These are phyloP conservation scores for Zygoascus ofunaensis DNA, from an alignment of 805 yeast genomes.

Conservation along the genomic window DNA sequence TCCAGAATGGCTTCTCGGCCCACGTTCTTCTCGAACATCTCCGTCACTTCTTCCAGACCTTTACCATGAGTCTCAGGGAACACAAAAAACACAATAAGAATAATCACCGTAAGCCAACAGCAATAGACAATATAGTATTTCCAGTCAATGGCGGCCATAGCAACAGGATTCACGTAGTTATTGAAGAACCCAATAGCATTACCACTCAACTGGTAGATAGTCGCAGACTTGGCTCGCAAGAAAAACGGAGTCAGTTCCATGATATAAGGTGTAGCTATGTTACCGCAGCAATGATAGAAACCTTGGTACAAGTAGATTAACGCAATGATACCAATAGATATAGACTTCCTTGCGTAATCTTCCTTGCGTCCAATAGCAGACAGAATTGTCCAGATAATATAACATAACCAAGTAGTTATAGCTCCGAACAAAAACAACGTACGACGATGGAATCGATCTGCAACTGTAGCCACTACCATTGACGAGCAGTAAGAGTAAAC, in stretches of 20 bases:
- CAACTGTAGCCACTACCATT: constrained; percentile 7
- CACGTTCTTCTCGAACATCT: constrained; percentile 22
- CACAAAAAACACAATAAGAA: constrained; percentile 27
- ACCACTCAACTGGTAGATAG: constrained; percentile 22
- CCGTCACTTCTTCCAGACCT: constrained; percentile 36
- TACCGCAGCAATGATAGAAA: constrained; percentile 11
- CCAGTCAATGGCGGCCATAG: constrained; percentile 36
- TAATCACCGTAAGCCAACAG: constrained; percentile 23
- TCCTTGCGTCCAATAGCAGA: constrained; percentile 40
- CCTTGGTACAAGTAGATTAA: constrained; percentile 37
- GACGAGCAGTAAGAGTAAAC: constrained; percentile 3
- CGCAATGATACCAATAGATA: constrained; percentile 41
- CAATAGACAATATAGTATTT: constrained; percentile 35
- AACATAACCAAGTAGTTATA: constrained; percentile 9
- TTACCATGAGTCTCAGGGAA: constrained; percentile 37
- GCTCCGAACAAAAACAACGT: constrained; percentile 13
- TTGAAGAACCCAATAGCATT: constrained; percentile 22
- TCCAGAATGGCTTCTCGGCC: background rate
- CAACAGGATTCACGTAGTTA: constrained; percentile 32
- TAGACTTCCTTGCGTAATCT: constrained; percentile 32
- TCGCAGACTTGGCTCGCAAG: constrained; percentile 37
- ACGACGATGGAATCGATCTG: constrained; percentile 10
- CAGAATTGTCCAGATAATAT: constrained; percentile 35
- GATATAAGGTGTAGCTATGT: constrained; percentile 14
- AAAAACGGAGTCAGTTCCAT: constrained; percentile 21